phyloP scores from a whole-genome alignment of 2,329 filamentous ascomycete species.

The Geoglossum cookeanum region DNA sequence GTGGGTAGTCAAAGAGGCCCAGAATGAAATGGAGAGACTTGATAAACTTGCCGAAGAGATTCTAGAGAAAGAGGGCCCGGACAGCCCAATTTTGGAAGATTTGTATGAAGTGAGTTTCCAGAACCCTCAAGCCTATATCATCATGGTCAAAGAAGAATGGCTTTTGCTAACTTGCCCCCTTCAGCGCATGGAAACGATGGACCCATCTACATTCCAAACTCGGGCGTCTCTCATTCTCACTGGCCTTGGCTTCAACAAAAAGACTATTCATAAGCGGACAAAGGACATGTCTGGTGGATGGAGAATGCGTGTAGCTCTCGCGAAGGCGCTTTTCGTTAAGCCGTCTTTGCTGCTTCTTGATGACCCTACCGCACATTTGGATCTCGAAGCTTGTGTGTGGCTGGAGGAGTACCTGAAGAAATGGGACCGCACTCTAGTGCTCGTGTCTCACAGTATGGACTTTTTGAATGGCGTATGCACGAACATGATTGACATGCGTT shows the following conservation, averaged over 20 bases:
- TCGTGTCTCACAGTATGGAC: slow-evolving; percentile 96
- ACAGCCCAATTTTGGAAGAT: slow-evolving; percentile 76
- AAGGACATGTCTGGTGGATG: slow-evolving; percentile 99
- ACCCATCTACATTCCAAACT: slow-evolving; percentile 89
- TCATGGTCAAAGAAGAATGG: background rate
- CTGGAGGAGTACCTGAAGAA: slow-evolving; percentile 99
- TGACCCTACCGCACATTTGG: slow-evolving; percentile 96
- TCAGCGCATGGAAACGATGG: slow-evolving; percentile 96
- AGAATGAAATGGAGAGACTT: slow-evolving; percentile 77
- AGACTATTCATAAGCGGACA: slow-evolving; percentile 95
- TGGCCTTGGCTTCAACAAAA: slow-evolving; percentile 98
- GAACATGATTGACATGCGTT: slow-evolving; percentile 97
- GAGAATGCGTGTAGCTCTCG: slow-evolving; percentile 98
- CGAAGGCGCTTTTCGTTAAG: slow-evolving; percentile 96
- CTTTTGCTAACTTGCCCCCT: slow-evolving; percentile 7
- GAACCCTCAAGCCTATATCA: background rate
- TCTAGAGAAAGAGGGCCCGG: slow-evolving; percentile 79
- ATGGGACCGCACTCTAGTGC: slow-evolving; percentile 91
- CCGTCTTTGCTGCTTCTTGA: slow-evolving; percentile 89
- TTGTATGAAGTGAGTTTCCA: slow-evolving; percentile 65
- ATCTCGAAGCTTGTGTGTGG: slow-evolving; percentile 98
- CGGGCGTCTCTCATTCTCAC: slow-evolving; percentile 92
- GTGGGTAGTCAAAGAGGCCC: slow-evolving; percentile 90
- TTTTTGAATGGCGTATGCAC: slow-evolving; percentile 98
- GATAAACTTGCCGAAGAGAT: slow-evolving; percentile 80